Evolutionary conservation across 208 protist species (phyloP), one percentile per base, ranked within the genome.

Genomic region (Herpetomonas samuelpessoai): DNA sequence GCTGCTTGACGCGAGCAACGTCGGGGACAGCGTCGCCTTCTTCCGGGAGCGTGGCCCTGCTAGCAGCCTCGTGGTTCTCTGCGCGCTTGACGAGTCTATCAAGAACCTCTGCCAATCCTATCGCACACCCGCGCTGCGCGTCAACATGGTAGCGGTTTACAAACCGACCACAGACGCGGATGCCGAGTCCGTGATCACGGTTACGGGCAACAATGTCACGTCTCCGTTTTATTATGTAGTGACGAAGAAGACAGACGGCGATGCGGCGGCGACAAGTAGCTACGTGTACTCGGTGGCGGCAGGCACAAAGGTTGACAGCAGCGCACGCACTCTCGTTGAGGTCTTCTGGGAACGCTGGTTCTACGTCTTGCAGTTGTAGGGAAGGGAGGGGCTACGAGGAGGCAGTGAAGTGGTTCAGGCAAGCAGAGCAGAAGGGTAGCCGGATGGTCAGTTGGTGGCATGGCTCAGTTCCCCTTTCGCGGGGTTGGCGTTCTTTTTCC

Each of bases 341-440:
- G 48, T 45, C 24, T 75, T 75, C 35, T 69, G 62, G 69, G 61
- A 51, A 22, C 27, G 31, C 0, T 75, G 69, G 69, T 51, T 69
- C 29, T 30, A 45, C n/a, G 16, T 63, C 18, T 50, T 69, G 12
- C 41, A 44, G 30, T 31, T 22, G 12, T 60, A 61, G 35, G 24
- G 1, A 60, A 14, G 35, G 35, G 14, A 41, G 35, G 35, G 35
- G 35, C 35, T 6, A 41, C 9, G 35, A 41, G 35, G 35, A 14
- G 35, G 9, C 35, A 41, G 14, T 14, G n/a, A n/a, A n/a, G n/a
- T n/a, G n/a, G n/a, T n/a, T n/a, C n/a, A n/a, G n/a, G n/a, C n/a
- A n/a, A n/a, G n/a, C n/a, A n/a, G n/a, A n/a, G n/a, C n/a, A n/a
- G n/a, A n/a, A n/a, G n/a, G n/a, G n/a, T n/a, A n/a, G n/a, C n/a